Base-by-base conservation (phyloP, 1,284 basidiomycete genomes). In the Puccinia coronata region DNA sequence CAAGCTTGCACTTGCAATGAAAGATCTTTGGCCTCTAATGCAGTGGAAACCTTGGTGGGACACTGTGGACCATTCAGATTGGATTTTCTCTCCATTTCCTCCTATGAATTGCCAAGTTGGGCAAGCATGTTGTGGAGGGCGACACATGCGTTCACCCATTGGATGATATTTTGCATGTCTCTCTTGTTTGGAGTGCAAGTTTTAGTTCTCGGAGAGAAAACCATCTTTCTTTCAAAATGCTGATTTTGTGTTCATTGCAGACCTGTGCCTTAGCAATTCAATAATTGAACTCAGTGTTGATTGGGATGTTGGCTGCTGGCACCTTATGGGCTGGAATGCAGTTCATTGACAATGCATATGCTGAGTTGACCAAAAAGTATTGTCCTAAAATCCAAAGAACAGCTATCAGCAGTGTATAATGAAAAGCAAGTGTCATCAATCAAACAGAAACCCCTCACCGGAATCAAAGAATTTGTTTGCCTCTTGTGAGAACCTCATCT, bases 211-310 rank as follows among this genome's bases (percentile, higher is more conserved):
- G 39, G n/a, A 67, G 63, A 2, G 18, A 67, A 2, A 6, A 6
- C 63, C 63, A 67, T 41, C 18, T 25, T 16, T 16, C 39, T 20
- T 67, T 67, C 16, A 67, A 23, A 14, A 75, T 75, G 3, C 74
- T 59, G 20, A 76, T 76, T 5, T n/a, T 47, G 43, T 76, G 74
- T 34, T 59, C n/a, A 12, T 65, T 76, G 0, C 23, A 25, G 0
- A 76, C 57, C 6, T 25, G 59, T 9, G 61, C 18, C 47, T 76
- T 76, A 8, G 74, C 59, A 0, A 76, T 9, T 14, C 74, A 76
- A 18, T 63, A 76, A 34, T 65, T 76, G 18, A 76, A 76, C 18
- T 61, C 59, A 5, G 36, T 31, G 41, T 76, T 76, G 6, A 34
- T 25, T 14, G 8, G 34, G 25, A 25, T 20, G 20, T 61, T 43